Conservation (phyloP, 1,284 basidiomycete genomes). For the Marasmius fiardii region DNA sequence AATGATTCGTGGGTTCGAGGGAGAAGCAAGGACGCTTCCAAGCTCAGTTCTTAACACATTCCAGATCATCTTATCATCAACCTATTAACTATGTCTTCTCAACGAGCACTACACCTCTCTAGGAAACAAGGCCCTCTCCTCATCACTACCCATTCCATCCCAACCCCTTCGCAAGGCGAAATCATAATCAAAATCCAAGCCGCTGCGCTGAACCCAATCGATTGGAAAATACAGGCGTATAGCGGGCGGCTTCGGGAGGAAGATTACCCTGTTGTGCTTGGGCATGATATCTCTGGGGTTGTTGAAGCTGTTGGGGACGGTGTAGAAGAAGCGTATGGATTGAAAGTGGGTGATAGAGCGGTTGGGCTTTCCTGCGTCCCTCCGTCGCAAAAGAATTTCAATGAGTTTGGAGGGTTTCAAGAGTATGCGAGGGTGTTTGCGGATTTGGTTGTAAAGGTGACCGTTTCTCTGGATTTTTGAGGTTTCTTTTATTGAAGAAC, state of each 20-base stretch:
- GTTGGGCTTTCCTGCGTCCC: slow-evolving; percentile 26
- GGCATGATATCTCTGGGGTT: background rate
- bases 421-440: slow-evolving; percentile 42
- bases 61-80: too few relatives aligned
- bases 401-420: slow-evolving; percentile 42
- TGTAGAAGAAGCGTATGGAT: background rate
- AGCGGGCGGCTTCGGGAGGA: background rate
- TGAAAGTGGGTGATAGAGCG: slow-evolving; percentile 33
- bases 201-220: slow-evolving; percentile 63
- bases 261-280: background rate
- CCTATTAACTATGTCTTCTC: too few relatives aligned
- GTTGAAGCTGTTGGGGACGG: background rate
- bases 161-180: background rate
- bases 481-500: too few relatives aligned
- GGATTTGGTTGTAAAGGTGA: slow-evolving; percentile 41
- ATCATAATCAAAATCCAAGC: slow-evolving; percentile 56
- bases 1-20: too few relatives aligned
- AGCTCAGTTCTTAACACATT: too few relatives aligned
- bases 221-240: background rate
- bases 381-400: slow-evolving; percentile 25
- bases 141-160: too few relatives aligned
- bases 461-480: too few relatives aligned
- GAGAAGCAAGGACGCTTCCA: too few relatives aligned
- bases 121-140: too few relatives aligned
- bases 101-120: too few relatives aligned